Evolutionary conservation across 352 stramenopile species (phyloP).

Genomic region (Plasmopara halstedii): DNA sequence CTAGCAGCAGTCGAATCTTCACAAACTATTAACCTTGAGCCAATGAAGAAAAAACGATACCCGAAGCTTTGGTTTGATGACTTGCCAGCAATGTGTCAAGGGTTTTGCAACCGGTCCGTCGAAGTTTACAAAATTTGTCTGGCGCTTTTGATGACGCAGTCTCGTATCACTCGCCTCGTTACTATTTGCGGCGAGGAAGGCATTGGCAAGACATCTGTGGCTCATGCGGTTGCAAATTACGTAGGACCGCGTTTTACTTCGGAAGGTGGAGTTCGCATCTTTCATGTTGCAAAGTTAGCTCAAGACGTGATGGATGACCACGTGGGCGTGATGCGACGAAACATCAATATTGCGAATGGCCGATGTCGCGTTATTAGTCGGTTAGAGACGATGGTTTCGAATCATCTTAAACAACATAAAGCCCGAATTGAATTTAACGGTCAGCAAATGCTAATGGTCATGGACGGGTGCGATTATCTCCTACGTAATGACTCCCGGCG

Average conservation of each 20-base stretch:
- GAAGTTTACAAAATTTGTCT: slow-evolving; percentile 82
- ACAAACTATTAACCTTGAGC: slow-evolving; percentile 35
- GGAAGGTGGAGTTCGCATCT: slow-evolving; percentile 59
- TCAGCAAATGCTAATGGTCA: slow-evolving; percentile 53
- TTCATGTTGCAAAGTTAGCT: slow-evolving; percentile 51
- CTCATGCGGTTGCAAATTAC: slow-evolving; percentile 69
- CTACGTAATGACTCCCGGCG: slow-evolving; percentile 37
- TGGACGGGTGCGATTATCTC: slow-evolving; percentile 70
- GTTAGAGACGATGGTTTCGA: slow-evolving; percentile 39
- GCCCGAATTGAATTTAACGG: slow-evolving; percentile 39
- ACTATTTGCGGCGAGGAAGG: slow-evolving; percentile 69
- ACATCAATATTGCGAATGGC: slow-evolving; percentile 31
- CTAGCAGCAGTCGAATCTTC: slow-evolving; percentile 41
- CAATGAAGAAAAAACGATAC: slow-evolving; percentile 50
- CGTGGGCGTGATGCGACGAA: slow-evolving; percentile 35
- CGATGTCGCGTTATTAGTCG: slow-evolving; percentile 41
- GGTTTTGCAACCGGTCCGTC: slow-evolving; percentile 68
- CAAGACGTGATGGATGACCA: slow-evolving; percentile 54
- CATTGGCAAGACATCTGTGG: slow-evolving; percentile 68
- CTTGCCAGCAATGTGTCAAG: slow-evolving; percentile 66
- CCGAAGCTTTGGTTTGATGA: slow-evolving; percentile 77
- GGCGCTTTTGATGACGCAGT: slow-evolving; percentile 71
- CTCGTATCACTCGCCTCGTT: slow-evolving; percentile 63
- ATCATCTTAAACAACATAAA: slow-evolving; percentile 49
- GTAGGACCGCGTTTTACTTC: slow-evolving; percentile 69